Evolutionary conservation across 2,329 filamentous ascomycete species (phyloP).

Genomic region (Leptographium wingfieldii): DNA sequence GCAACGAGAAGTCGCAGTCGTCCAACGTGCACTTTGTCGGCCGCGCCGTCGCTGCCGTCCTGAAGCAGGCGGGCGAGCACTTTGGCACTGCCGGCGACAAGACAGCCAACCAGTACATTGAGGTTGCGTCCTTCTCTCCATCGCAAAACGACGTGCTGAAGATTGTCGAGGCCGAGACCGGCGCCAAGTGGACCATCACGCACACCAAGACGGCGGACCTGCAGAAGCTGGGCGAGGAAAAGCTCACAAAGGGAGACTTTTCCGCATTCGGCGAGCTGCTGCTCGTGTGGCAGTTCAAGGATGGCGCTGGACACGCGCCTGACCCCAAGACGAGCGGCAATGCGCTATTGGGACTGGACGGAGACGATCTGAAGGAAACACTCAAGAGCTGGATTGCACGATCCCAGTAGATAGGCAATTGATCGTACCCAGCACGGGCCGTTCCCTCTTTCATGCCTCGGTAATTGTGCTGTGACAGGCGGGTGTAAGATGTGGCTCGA

Average conservation of each 20-base stretch:
- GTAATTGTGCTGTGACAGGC: too few species aligned
- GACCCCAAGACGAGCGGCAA: slow-evolving; percentile 13
- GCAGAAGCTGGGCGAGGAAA: slow-evolving; percentile 26
- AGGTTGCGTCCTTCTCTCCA: slow-evolving; percentile 41
- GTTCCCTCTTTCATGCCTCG: too few species aligned
- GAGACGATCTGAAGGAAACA: slow-evolving; percentile 10
- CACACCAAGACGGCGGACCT: slow-evolving; percentile 21
- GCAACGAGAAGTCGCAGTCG: slow-evolving; percentile 14
- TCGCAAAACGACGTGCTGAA: slow-evolving; percentile 45
- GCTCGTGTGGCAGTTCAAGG: slow-evolving; percentile 19
- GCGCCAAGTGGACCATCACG: slow-evolving; percentile 34
- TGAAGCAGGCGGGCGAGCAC: slow-evolving; percentile 13
- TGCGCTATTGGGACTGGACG: slow-evolving; percentile 15
- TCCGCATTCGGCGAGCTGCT: slow-evolving; percentile 19
- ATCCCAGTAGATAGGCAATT: not conserved
- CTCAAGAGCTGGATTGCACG: slow-evolving; percentile 9
- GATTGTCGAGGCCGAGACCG: slow-evolving; percentile 36
- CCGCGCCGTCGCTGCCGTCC: slow-evolving; percentile 15
- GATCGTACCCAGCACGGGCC: not conserved
- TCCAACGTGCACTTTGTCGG: slow-evolving; percentile 17
- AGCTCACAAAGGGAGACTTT: slow-evolving; percentile 27
- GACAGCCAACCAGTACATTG: slow-evolving; percentile 35
- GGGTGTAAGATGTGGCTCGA: not conserved
- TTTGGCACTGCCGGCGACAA: slow-evolving; percentile 14
- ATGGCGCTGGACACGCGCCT: slow-evolving; percentile 21